Evolutionary conservation across 441 rosid genomes (phyloP), one percentile per base, ranked within the genome.

Genomic region (Metrosideros polymorpha): DNA sequence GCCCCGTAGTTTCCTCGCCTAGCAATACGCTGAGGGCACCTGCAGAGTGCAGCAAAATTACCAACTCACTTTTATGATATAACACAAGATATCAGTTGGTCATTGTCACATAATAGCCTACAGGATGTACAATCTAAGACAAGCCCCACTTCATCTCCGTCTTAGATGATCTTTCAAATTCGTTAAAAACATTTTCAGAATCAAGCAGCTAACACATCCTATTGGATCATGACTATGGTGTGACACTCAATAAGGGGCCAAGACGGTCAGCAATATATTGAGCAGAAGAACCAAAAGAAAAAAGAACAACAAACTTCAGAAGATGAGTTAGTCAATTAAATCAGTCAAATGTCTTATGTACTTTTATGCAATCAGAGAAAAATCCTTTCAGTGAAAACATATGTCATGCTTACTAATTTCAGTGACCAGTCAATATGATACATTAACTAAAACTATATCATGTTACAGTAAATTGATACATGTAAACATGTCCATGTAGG

Each of bases 11-110:
- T 82, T 30, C 99, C 98, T 54, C 96, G 90, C 89, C 90, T 91
- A 3, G 99, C 99, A 84, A 97, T 93, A 50, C 97, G 98, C 88
- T 97, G 98, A 84, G 99, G 99, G 88, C 99, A 97, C 85, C 99
- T 97, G 89, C 75, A 91, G 19, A 82, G 47, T 39, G 79, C 47
- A 19, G 79, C 47, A 19, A 50, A 50, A 2, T 42, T 54, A 83
- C 57, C 61, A 30, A 29, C 47, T 50, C n/a, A 19, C 9, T 47
- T 51, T 83, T 52, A 18, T 19, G 43, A 51, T 52, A 32, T n/a
- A 30, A 18, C 54, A 52, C 47, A 83, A 19, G 39, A 32, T 54
- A 18, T 29, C 79, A 39, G 47, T 71, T 12, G n/a, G 12, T 71
- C 47, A 9, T 39, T 39, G n/a, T 32, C 76, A 63, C 47, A 35